Base-by-base conservation (phyloP, 2,329 filamentous ascomycete genomes). In the Xylogone sp. region DNA sequence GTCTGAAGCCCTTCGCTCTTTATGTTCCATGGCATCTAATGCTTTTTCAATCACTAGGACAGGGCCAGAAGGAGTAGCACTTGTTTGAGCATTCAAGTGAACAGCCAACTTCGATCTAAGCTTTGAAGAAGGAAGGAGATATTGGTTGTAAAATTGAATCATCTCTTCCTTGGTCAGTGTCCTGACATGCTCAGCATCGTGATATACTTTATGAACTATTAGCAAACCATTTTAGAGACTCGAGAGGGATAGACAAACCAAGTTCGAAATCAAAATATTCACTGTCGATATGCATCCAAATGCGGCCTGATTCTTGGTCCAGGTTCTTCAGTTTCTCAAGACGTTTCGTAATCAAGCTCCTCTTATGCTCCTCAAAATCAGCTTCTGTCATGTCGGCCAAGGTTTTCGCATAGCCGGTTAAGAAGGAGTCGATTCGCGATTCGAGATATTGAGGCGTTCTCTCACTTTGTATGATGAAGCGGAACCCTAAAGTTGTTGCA, bases 301-400 rank as follows among this genome's bases (percentile, higher is more conserved):
- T 86, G 43, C 90, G 81, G 50, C 77, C 80, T 4, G 86, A 90
- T 72, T 99, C 94, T 58, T 93, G 87, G 53, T 86, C 82, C 45
- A 99, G 74, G 59, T 97, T 97, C 77, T 96, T 96, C 61, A 96
- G 70, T 69, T 95, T 96, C 71, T 97, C 92, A 20, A 96, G 74
- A 16, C 90, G 78, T 71, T 91, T 91, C 65, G 88, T 90, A 63
- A 97, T 84, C 42, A 97, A 76, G 63, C 91, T 95, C 60, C 88
- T 82, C 74, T 96, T 96, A 73, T 97, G 90, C 45, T 84, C 85
- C 65, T 97, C 90, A 60, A 99, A 97, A 9, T 93, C 90, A 1
- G 82, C 75, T 1, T 93, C 84, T 2, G 79, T 79, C 92, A 97
- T 96, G 2, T 84, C 77, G 44, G 82, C 75, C 21, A 97, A 70